These are phyloP conservation scores for Dioszegia aurantiaca DNA, from an alignment of 768 basidiomycete genomes.

Conservation along the genomic window DNA sequence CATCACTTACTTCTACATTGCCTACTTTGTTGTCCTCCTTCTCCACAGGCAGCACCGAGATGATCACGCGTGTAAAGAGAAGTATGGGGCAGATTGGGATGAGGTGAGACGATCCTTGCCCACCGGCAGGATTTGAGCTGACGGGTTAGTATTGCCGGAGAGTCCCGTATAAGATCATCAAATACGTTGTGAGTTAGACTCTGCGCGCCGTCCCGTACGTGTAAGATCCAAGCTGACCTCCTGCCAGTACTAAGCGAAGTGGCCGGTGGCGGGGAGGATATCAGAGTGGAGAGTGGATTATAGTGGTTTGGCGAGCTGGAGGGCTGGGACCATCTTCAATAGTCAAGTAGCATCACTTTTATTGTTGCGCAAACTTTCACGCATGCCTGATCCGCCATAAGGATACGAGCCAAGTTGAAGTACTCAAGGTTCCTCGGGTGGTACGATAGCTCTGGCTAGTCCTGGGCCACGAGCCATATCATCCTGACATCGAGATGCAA, in stretches of 20 bases:
- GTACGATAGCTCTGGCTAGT: too few species aligned
- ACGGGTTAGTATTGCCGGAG: slow-evolving; percentile 66
- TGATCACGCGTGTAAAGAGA: slow-evolving; percentile 83
- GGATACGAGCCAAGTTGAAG: too few species aligned
- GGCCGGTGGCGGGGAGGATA: too few species aligned
- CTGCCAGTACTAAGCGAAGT: slow-evolving; percentile 15
- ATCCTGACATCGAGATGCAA: too few species aligned
- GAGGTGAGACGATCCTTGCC: slow-evolving; percentile 55
- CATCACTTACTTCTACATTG: slow-evolving; percentile 90
- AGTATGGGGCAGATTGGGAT: slow-evolving; percentile 95
- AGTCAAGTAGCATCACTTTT: too few species aligned
- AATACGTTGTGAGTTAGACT: slow-evolving; percentile 59
- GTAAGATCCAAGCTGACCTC: background rate
- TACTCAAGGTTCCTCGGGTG: too few species aligned
- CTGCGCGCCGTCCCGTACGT: background rate
- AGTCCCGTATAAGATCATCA: slow-evolving; percentile 81
- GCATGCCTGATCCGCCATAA: too few species aligned
- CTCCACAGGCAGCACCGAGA: slow-evolving; percentile 86
- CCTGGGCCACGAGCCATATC: too few species aligned
- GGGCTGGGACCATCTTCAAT: too few species aligned
- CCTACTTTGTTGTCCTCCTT: slow-evolving; percentile 83
- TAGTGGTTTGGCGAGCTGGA: background rate
- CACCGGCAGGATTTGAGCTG: background rate
- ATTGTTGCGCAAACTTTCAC: too few species aligned
- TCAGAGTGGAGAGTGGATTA: too few species aligned